phyloP scores from a whole-genome alignment of 169 alveolate species.

The Cryptosporidium viatorum region DNA sequence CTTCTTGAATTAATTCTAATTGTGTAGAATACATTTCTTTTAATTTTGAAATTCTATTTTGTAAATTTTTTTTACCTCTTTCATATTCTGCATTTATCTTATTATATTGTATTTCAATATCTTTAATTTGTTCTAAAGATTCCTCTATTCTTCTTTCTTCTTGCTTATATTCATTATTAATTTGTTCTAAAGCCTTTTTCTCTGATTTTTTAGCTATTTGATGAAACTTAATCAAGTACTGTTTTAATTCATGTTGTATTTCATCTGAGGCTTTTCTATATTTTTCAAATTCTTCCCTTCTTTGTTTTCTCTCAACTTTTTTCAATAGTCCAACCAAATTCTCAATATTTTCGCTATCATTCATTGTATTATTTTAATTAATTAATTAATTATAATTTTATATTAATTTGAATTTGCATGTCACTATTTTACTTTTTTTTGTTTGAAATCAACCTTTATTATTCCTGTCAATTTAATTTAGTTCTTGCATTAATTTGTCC shows the following conservation, averaged over 20 bases:
- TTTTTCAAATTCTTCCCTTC: constrained; percentile 51
- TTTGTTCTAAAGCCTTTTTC: constrained; percentile 19
- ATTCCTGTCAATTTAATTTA: neutral
- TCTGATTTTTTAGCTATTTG: constrained; percentile 26
- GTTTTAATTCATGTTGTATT: constrained; percentile 19
- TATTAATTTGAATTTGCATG: neutral
- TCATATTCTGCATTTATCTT: constrained; percentile 40
- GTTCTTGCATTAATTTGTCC: constrained; percentile 13
- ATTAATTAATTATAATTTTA: neutral
- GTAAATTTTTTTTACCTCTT: constrained; percentile 7
- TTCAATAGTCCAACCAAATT: constrained; percentile 60
- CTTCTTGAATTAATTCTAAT: constrained; percentile 44
- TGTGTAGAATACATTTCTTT: constrained; percentile 14
- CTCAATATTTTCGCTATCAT: constrained; percentile 53
- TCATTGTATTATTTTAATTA: constrained; percentile 11
- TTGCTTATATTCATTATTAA: constrained; percentile 4
- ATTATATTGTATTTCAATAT: constrained; percentile 11
- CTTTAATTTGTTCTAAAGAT: constrained; percentile 20
- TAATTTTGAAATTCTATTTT: constrained; percentile 4
- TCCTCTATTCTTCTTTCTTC: constrained; percentile 27
- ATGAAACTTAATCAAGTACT: constrained; percentile 3
- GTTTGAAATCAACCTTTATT: neutral
- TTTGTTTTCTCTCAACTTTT: constrained; percentile 53
- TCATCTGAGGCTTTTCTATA: constrained; percentile 12
- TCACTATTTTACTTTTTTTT: neutral